Evolutionary conservation across 2,329 filamentous ascomycete species (phyloP), one percentile per base, ranked within the genome.

Genomic region (Ophiocordyceps camponoti-saundersi): DNA sequence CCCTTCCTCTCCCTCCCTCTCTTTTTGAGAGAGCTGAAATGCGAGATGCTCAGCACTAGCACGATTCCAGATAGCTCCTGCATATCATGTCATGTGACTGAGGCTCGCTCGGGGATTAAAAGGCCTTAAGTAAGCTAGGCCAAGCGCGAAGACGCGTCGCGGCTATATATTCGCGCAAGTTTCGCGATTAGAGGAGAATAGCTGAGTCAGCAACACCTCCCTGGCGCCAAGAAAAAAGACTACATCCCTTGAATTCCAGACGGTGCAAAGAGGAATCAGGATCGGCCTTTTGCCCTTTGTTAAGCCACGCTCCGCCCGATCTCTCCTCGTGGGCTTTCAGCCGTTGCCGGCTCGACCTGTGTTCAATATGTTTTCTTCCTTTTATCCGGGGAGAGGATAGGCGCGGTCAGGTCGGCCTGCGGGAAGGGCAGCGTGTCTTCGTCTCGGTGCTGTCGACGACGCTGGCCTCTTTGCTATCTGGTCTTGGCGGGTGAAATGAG

Each of bases 161-260:
- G 16, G 36, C 36, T 7, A n/a, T n/a, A 5, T 5, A 18, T 16
- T 18, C 36, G 36, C 36, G 36, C 36, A 16, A 10, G 10, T 39
- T 39, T 39, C 36, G 36, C 36, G 36, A 16, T 11, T 6, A 13
- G 30, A 6, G 16, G 4, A n/a, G 36, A 11, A 3, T 7, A 6
- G 46, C 42, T 49, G 34, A 49, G 45, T 49, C 48, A 49, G 34
- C 21, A 4, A 2, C 18, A 16, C 18, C 15, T 32, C 22, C 36
- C 21, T 22, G 30, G 15, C 40, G 45, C 26, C 43, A 45, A 49
- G 42, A 41, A 3, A 26, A 23, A 13, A 16, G 20, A 49, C 48
- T 43, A 49, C 48, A 49, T 49, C 46, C 46, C 48, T 47, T 47
- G 45, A 49, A 47, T 49, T 49, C 48, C 48, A 49, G 46, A 22